Conservation (phyloP, 345 rosid species). For the Salix viminalis region DNA sequence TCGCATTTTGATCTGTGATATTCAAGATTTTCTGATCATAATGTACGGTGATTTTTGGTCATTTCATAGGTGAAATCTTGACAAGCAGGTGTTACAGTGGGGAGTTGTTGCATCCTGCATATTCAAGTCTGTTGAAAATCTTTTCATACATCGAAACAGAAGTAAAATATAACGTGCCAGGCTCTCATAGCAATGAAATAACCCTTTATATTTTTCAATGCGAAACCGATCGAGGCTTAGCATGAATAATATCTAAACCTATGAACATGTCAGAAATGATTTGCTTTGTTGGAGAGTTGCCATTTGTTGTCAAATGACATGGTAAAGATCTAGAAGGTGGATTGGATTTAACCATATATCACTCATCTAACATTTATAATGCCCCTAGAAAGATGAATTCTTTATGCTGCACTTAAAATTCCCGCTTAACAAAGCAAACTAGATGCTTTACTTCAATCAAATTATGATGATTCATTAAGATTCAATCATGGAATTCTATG, state of each 20-base stretch:
- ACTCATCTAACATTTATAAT: slow-evolving; percentile 5
- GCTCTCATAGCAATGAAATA: background rate
- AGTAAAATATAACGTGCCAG: too few relatives aligned
- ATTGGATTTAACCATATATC: background rate
- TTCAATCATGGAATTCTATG: slow-evolving; percentile 32
- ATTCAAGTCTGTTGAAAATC: background rate
- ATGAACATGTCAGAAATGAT: too few relatives aligned
- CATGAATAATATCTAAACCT: too few relatives aligned
- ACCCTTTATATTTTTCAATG: background rate
- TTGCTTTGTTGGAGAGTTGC: background rate
- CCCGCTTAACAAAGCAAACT: slow-evolving; percentile 41
- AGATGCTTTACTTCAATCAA: slow-evolving; percentile 31
- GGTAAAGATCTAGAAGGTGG: background rate
- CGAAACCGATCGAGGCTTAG: background rate
- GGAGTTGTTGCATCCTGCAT: background rate
- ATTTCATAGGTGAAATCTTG: background rate
- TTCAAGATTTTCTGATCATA: background rate
- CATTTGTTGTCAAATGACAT: background rate
- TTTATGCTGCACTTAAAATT: slow-evolving; percentile 20
- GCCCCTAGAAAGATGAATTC: slow-evolving; percentile 4
- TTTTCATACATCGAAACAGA: too few relatives aligned
- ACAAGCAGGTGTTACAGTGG: background rate
- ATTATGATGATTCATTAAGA: slow-evolving; percentile 27
- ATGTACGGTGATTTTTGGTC: background rate
- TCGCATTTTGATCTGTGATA: background rate